Evolutionary conservation across 1,284 basidiomycete genomes (phyloP), one percentile per base, ranked within the genome.

Genomic region (Apiotrichum siamense): DNA sequence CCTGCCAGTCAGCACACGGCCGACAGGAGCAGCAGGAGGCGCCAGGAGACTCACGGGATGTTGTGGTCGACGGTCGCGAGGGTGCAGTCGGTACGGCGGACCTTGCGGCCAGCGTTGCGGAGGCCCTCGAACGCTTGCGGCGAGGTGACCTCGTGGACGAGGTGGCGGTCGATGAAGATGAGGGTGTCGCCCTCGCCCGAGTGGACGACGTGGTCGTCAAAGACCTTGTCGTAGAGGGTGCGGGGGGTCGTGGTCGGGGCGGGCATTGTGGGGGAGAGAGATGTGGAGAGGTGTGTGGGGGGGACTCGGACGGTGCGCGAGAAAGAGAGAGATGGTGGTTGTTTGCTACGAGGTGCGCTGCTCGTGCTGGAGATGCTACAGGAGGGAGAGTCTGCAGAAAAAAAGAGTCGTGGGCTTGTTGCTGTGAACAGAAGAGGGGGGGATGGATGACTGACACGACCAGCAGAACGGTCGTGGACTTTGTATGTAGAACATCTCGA

Each of bases 81-180:
- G 47, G 93, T 96, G 73, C 91, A 96, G 73, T 97, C 92, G 37
- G 90, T 86, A 52, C 92, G 79, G 49, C 93, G 84, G 49, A 96
- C 92, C 35, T 80, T 79, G 52, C 92, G 82, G 35, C 81, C 81
- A 47, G 93, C 88, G 62, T 81, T 86, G 58, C 89, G 82, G 82
- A 97, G 78, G 69, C 92, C 92, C 74, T 96, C 92, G 64, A 97
- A 97, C 1, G 92, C 92, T 73, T 97, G 93, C 31, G 92, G 92
- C 57, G 87, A 92, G 18, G 93, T 96, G 47, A 97, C 92, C 79
- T 96, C 92, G 66, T 96, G 92, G 17, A 93, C 87, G 49, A 97
- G 82, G 73, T 97, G 92, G 49, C 91, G 91, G 77, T 96, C 92
- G 63, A 96, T 94, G 78, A 92, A 96, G 66, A 96, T 81, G 58